These are phyloP conservation scores for Polygonum aviculare DNA, from an alignment of 148 eudicot species.

Conservation along the genomic window DNA sequence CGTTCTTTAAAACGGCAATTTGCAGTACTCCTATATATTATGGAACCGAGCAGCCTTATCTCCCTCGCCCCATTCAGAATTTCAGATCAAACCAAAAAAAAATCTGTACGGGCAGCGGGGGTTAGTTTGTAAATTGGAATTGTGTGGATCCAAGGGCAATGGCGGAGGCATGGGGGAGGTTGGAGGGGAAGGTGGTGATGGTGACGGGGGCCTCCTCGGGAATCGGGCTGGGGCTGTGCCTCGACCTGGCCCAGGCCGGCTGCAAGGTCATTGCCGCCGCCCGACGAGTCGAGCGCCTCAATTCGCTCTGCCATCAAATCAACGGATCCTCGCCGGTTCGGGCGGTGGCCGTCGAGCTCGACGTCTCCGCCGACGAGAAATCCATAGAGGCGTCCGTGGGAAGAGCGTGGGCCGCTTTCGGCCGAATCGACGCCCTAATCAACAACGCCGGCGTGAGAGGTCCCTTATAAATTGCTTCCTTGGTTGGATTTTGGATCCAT, in stretches of 20 bases:
- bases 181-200: conserved; percentile 45
- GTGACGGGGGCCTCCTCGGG: conserved; percentile 78
- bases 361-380: conserved; percentile 30
- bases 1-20: too few species aligned
- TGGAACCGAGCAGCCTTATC: too few species aligned
- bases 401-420: conserved; percentile 55
- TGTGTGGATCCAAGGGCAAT: too few species aligned
- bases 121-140: too few species aligned
- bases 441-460: conserved; percentile 72
- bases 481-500: too few species aligned
- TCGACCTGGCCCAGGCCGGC: conserved; percentile 53
- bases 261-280: conserved; percentile 54
- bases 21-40: too few species aligned
- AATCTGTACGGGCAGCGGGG: too few species aligned
- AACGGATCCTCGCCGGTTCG: conserved; percentile 19
- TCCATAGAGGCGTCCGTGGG: conserved; percentile 36
- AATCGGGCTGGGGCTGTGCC: conserved; percentile 51
- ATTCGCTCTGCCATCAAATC: conserved; percentile 45
- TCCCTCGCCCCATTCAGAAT: too few species aligned
- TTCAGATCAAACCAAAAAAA: too few species aligned
- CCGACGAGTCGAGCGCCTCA: conserved; percentile 49
- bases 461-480: not conserved
- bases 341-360: conserved; percentile 58
- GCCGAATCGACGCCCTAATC: conserved; percentile 49
- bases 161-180: conserved; percentile 11